A percentile compares a stretch with the other conserved stretches of the same genome.
These are phyloP conservation scores for Sugiyamaella sp. DNA, from an alignment of 1,139 yeast species.

Conservation along the genomic window DNA sequence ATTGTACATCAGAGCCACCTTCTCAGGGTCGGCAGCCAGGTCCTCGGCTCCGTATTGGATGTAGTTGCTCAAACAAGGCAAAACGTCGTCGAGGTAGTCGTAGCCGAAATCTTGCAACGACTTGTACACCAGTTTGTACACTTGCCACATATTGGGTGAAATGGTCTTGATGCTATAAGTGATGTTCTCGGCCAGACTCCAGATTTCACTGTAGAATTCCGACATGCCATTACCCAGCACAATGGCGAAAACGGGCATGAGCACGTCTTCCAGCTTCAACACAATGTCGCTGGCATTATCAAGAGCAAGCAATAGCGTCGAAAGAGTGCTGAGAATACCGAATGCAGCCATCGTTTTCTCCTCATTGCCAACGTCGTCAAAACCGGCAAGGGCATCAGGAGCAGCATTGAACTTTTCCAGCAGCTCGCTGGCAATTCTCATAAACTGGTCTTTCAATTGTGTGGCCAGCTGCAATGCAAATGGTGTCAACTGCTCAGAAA, in stretches of 20 bases:
- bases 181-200: constrained; percentile 84
- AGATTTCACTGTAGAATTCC: constrained; percentile 79
- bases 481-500: constrained; percentile 87
- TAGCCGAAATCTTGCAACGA: constrained; percentile 57
- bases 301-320: constrained; percentile 82
- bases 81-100: constrained; percentile 73
- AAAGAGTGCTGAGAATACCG: constrained; percentile 84
- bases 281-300: constrained; percentile 78
- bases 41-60: constrained; percentile 69
- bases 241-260: constrained; percentile 70
- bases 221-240: constrained; percentile 67
- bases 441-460: constrained; percentile 77
- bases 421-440: constrained; percentile 71
- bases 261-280: constrained; percentile 67
- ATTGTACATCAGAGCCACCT: constrained; percentile 35
- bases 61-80: constrained; percentile 75
- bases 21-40: constrained; percentile 45
- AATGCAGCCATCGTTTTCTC: constrained; percentile 89
- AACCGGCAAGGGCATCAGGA: constrained; percentile 36
- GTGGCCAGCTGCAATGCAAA: constrained; percentile 87
- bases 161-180: constrained; percentile 73
- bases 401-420: constrained; percentile 48
- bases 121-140: constrained; percentile 58
- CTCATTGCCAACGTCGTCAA: constrained; percentile 51
- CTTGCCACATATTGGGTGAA: constrained; percentile 76